Evolutionary conservation across 2,329 filamentous ascomycete species (phyloP).

Genomic region (Macroventuria anomochaeta): DNA sequence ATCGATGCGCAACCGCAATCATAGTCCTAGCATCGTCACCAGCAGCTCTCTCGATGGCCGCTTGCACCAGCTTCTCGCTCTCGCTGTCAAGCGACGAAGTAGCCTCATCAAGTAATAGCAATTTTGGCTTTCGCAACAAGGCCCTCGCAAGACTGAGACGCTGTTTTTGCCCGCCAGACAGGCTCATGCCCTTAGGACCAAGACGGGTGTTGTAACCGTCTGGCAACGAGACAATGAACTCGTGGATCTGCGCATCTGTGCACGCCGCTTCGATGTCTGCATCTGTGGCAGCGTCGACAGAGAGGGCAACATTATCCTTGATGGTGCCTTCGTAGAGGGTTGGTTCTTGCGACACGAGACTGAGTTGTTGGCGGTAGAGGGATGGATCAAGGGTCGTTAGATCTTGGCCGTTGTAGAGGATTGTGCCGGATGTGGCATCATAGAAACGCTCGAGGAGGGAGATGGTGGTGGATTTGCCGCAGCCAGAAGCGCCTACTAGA

Average conservation of each 20-base stretch:
- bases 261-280: conserved; percentile 43
- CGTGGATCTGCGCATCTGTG: conserved; percentile 48
- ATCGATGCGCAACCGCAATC: conserved; percentile 46
- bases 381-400: conserved; percentile 46
- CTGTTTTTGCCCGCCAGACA: conserved; percentile 47
- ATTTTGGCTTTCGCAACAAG: conserved; percentile 38
- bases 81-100: conserved; percentile 44
- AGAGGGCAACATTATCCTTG: conserved; percentile 48
- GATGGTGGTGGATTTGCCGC: conserved; percentile 93
- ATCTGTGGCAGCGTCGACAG: conserved; percentile 40
- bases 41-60: conserved; percentile 42
- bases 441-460: conserved; percentile 93
- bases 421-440: conserved; percentile 78
- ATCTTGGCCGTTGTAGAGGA: conserved; percentile 61
- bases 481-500: conserved; percentile 75
- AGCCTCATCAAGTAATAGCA: conserved; percentile 48
- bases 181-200: conserved; percentile 45
- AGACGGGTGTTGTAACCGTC: conserved; percentile 45
- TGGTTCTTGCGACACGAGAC: conserved; percentile 56
- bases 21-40: conserved; percentile 38
- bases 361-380: conserved; percentile 51
- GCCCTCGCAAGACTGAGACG: conserved; percentile 44
- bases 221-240: conserved; percentile 47
- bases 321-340: conserved; percentile 55
- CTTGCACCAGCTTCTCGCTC: conserved; percentile 45